phyloP scores from a whole-genome alignment of 2,329 filamentous ascomycete genomes.

The Seiridium cupressi region DNA sequence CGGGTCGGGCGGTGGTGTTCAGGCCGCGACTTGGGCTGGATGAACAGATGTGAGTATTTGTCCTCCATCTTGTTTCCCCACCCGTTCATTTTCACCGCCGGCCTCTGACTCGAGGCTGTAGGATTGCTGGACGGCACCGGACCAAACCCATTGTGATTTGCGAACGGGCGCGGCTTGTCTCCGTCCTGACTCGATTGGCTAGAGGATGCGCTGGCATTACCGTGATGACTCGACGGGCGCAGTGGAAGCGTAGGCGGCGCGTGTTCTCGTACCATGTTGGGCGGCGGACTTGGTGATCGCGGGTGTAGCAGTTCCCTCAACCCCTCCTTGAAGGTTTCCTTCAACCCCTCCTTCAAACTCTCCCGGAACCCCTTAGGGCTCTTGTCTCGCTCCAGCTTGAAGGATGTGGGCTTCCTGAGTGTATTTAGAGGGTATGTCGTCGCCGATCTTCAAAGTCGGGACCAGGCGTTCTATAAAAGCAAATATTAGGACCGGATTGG shows the following conservation, averaged over 20 bases:
- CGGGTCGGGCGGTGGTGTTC: slow-evolving; percentile 55
- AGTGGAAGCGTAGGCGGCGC: slow-evolving; percentile 42
- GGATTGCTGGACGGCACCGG: slow-evolving; percentile 8
- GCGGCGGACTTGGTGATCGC: slow-evolving; percentile 6
- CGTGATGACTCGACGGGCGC: slow-evolving; percentile 34
- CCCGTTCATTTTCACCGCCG: slow-evolving; percentile 25
- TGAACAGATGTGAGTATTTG: slow-evolving; percentile 53
- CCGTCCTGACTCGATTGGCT: slow-evolving; percentile 14
- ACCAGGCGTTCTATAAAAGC: slow-evolving; percentile 23
- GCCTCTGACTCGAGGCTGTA: slow-evolving; percentile 12
- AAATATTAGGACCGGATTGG: too few relatives aligned
- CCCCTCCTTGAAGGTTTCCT: slow-evolving; percentile 11
- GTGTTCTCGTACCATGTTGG: slow-evolving; percentile 46
- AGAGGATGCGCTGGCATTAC: slow-evolving; percentile 17
- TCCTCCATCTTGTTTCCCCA: slow-evolving; percentile 39
- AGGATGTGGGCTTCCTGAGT: neutral
- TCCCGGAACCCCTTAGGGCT: slow-evolving; percentile 11
- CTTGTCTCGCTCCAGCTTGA: slow-evolving; percentile 9
- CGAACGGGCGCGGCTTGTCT: slow-evolving; percentile 12
- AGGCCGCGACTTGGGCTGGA: slow-evolving; percentile 52
- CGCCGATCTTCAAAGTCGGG: neutral
- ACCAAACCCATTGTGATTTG: slow-evolving; percentile 13
- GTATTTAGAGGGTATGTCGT: neutral
- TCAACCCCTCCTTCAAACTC: slow-evolving; percentile 13
- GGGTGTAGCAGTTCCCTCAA: slow-evolving; percentile 10